A percentile compares a stretch with the other conserved stretches of the same genome.
Evolutionary conservation across 148 eudicot genomes (phyloP).

Genomic region (Nyssa sinensis): DNA sequence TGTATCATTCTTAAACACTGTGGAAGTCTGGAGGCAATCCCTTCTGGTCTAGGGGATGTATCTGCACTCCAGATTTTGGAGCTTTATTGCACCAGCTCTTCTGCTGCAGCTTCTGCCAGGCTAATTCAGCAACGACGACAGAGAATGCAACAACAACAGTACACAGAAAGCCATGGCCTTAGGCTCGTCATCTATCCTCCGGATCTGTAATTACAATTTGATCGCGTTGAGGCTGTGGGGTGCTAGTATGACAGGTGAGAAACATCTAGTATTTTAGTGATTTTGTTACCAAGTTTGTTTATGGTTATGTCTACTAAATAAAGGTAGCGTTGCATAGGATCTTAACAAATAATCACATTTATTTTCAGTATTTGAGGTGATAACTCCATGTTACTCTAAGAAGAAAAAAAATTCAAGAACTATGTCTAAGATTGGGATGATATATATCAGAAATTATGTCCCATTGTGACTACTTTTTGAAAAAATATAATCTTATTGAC

Average conservation of each 20-base stretch:
- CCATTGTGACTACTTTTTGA: too few species aligned
- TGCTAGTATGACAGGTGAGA: background rate
- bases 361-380: too few species aligned
- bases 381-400: too few species aligned
- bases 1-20: conserved; percentile 9
- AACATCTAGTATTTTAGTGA: too few species aligned
- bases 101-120: background rate
- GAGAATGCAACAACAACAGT: too few species aligned
- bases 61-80: background rate
- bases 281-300: too few species aligned
- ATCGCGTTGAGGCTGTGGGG: background rate
- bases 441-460: too few species aligned
- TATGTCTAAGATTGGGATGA: too few species aligned
- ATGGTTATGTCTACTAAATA: background rate
- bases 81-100: background rate
- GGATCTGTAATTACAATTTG: background rate
- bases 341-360: too few species aligned
- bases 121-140: background rate
- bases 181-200: background rate
- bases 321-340: too few species aligned
- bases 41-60: conserved; percentile 5
- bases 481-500: too few species aligned
- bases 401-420: too few species aligned
- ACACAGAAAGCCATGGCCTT: background rate
- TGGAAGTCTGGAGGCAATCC: background rate